Base-by-base conservation (phyloP, 2,329 filamentous ascomycete genomes). In the Tolypocladium cylindrosporum region DNA sequence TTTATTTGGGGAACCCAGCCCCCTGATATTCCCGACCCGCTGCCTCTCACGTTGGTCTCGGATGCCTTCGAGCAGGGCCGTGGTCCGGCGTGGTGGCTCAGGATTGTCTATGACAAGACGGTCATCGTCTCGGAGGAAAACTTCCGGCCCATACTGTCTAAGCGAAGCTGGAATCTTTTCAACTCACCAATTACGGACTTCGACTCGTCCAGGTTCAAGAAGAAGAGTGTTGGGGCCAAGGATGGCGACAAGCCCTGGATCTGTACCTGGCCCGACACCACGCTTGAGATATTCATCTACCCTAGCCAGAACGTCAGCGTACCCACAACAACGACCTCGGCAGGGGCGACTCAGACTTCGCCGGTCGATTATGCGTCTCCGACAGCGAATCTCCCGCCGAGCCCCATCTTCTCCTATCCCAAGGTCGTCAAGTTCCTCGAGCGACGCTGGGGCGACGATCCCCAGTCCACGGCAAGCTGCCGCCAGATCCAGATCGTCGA, bases 221-320 rank as follows among this genome's bases (percentile, higher is more conserved):
- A 55, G 55, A 61, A 63, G 39, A 64, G 59, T 7, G 57, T 62
- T 3, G 67, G 68, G 13, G 72, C 73, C 1, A 66, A 74, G 59
- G 67, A 68, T 0, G 82, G 81, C 2, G 80, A 84, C 53, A 78
- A 71, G 58, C 78, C 79, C 1, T 85, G 82, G 82, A 74, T 85
- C 27, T 85, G 82, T 65, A 78, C 73, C 2, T 85, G 82, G 82
- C 79, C 80, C 2, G 72, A 76, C 36, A 83, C 80, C 0, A 72
- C 75, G 3, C 71, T 85, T 6, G 81, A 85, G 55, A 68, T 83
- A 4, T 83, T 83, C 62, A 79, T 85, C 45, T 85, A 83, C 61
- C 75, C 80, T 1, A 70, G 72, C 31, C 79, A 83, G 62, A 82
- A 79, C 63, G 75, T 72, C 56, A 80, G 75, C 61, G 67, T 68